Base-by-base conservation (phyloP, 2,329 filamentous ascomycete genomes). In the Exophiala xenobiotica region DNA sequence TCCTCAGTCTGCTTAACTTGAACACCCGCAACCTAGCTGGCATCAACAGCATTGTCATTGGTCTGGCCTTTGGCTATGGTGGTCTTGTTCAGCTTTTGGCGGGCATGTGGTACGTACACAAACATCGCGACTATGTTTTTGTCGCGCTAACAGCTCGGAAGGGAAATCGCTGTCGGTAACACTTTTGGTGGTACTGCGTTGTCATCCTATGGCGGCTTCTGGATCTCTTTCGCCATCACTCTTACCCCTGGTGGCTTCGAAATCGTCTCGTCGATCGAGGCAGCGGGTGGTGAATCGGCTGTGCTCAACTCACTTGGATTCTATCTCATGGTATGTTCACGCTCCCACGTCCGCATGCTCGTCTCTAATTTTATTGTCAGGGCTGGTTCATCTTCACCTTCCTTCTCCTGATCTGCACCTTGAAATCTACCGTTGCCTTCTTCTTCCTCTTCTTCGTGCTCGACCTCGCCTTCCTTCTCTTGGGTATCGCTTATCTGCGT, bases 351-450 rank as follows among this genome's bases (percentile, higher is more conserved):
- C 18, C 12, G n/a, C 19, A 11, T 26, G 8, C 4, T n/a, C 6
- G 7, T 27, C 12, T 14, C 16, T 23, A 51, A 48, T 56, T 61
- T 57, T 46, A 29, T 16, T 24, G n/a, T 35, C 3, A 75, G 73
- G 77, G 85, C 68, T 92, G 88, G 88, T 90, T 88, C 74, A 89
- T 92, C 73, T 92, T 92, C 75, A 92, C 87, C 46, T 85, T 82
- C 49, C 70, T 92, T 53, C 69, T 91, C 58, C 74, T 90, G 31
- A 63, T 91, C 53, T 86, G 84, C 76, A 92, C 88, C 7, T 75
- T 92, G 46, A 80, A 82, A 55, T 91, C 87, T 9, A 90, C 86
- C 38, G 76, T 90, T 62, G 86, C 87, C 60, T 90, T 91, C 78
- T 89, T 86, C 76, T 63, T 77, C 19, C 79, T 92, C 23, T 91